phyloP scores from a whole-genome alignment of 768 basidiomycete genomes.

The Termitomyces sp. region DNA sequence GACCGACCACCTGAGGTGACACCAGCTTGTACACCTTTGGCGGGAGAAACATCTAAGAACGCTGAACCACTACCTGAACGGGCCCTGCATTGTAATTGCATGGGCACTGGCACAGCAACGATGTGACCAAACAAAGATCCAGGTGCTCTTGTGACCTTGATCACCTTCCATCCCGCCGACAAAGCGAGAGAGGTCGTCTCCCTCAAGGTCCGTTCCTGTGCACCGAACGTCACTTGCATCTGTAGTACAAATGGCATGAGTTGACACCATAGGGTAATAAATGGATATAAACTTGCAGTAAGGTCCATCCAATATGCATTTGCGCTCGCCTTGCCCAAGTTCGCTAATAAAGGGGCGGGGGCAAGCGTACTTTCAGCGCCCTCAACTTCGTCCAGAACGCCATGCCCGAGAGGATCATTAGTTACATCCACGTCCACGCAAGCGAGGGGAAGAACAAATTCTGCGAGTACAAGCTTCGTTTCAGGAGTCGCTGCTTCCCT shows the following conservation, averaged over 20 bases:
- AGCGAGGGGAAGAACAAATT: constrained; percentile 65
- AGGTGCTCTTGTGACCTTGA: constrained; percentile 48
- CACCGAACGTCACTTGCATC: constrained; percentile 69
- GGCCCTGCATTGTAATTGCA: constrained; percentile 31
- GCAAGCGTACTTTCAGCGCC: constrained; percentile 50
- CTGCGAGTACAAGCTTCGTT: constrained; percentile 64
- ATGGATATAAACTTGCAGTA: constrained; percentile 34
- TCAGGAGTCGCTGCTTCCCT: constrained; percentile 41
- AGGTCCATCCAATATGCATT: constrained; percentile 71
- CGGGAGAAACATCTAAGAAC: constrained; percentile 15
- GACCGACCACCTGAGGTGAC: constrained; percentile 5
- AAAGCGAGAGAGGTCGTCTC: constrained; percentile 49
- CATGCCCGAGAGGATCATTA: constrained; percentile 12
- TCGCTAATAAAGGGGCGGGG: constrained; percentile 60
- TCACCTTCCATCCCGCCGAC: constrained; percentile 58
- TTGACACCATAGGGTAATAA: neutral
- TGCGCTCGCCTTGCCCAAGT: constrained; percentile 66
- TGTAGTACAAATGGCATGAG: constrained; percentile 17
- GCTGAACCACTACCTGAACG: constrained; percentile 17
- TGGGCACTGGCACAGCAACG: constrained; percentile 53
- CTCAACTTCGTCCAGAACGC: constrained; percentile 34
- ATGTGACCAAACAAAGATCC: constrained; percentile 70
- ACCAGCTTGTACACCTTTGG: neutral
- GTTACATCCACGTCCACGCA: constrained; percentile 46
- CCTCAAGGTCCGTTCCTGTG: constrained; percentile 64